Percentiles rank a stretch among this genome's conserved stretches.
phyloP scores from a whole-genome alignment of 495 filamentous ascomycete species.

The Aspergillus avenaceus region DNA sequence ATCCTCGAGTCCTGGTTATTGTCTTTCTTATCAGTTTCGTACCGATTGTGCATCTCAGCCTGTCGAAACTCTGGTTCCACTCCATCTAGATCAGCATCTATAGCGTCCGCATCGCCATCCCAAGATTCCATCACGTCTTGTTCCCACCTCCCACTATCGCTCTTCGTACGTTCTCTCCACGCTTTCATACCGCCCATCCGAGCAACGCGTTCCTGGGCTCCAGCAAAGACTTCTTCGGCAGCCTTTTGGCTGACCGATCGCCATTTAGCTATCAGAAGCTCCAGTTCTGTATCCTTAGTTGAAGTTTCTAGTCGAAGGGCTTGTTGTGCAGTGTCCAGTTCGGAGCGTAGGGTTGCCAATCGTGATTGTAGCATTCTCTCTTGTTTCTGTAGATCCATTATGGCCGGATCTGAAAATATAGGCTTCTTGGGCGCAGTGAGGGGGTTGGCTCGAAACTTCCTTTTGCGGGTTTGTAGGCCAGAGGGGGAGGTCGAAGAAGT shows the following conservation, averaged over 20 bases:
- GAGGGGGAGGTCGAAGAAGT: constrained; percentile 3
- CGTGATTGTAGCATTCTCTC: constrained; percentile 27
- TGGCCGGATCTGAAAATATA: constrained; percentile 15
- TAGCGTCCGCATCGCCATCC: constrained; percentile 9
- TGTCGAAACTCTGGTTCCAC: constrained; percentile 22
- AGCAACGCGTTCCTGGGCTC: constrained; percentile 37
- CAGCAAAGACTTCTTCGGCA: constrained; percentile 48
- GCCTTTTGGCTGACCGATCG: constrained; percentile 40
- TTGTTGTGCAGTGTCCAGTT: constrained; percentile 47
- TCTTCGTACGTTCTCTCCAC: constrained; percentile 46
- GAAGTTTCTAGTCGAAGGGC: constrained; percentile 46
- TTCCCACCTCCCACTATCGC: constrained; percentile 30
- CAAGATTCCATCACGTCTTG: constrained; percentile 24
- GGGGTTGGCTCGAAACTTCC: constrained; percentile 3
- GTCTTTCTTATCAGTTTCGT: constrained; percentile 18
- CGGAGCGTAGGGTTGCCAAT: constrained; percentile 27
- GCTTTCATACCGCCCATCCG: constrained; percentile 55
- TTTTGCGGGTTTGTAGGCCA: constrained; percentile 5
- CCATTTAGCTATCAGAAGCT: constrained; percentile 47
- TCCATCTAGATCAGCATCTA: constrained; percentile 20
- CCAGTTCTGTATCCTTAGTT: constrained; percentile 43
- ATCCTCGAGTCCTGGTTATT: constrained; percentile 21
- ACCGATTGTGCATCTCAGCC: constrained; percentile 22
- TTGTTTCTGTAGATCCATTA: constrained; percentile 11
- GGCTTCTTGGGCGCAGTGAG: constrained; percentile 9